phyloP scores from a whole-genome alignment of 2,329 filamentous ascomycete genomes.

The Calonectria pauciramosa region DNA sequence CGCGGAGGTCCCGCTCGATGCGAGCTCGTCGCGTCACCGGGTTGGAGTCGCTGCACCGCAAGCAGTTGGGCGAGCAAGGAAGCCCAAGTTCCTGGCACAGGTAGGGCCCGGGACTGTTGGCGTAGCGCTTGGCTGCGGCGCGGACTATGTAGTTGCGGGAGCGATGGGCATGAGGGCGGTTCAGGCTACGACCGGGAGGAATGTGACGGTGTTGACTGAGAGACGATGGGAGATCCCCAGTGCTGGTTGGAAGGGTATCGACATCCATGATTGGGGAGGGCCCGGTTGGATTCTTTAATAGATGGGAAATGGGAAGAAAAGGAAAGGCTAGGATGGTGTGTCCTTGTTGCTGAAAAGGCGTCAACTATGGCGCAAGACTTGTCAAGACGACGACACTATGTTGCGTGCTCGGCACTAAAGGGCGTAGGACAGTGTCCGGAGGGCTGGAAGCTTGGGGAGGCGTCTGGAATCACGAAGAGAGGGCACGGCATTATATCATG shows the following conservation, averaged over 20 bases:
- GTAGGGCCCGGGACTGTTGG: slow-evolving; percentile 32
- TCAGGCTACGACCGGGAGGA: slow-evolving; percentile 18
- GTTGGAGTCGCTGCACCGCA: slow-evolving; percentile 22
- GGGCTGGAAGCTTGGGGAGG: slow-evolving; percentile 36
- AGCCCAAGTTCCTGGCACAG: slow-evolving; percentile 42
- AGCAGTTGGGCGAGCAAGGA: slow-evolving; percentile 32
- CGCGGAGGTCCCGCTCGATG: slow-evolving; percentile 40
- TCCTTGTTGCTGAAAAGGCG: slow-evolving; percentile 34
- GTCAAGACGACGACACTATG: slow-evolving; percentile 14
- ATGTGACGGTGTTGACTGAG: slow-evolving; percentile 39
- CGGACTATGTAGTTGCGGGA: slow-evolving; percentile 49
- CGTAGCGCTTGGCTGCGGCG: slow-evolving; percentile 49
- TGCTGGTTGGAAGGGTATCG: slow-evolving; percentile 32
- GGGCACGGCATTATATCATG: slow-evolving; percentile 41
- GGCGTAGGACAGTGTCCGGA: slow-evolving; percentile 25
- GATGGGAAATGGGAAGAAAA: slow-evolving; percentile 5
- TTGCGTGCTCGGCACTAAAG: slow-evolving; percentile 43
- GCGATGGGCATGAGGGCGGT: slow-evolving; percentile 34
- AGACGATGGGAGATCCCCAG: slow-evolving; percentile 38
- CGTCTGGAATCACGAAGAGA: slow-evolving; percentile 36
- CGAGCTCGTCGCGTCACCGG: slow-evolving; percentile 36
- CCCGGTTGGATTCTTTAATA: not conserved
- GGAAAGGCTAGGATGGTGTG: slow-evolving; percentile 13
- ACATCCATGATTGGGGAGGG: slow-evolving; percentile 35
- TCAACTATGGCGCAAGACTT: slow-evolving; percentile 40